These are phyloP conservation scores for Retiboletus flavoniger DNA, from an alignment of 1,284 basidiomycete species.

Conservation along the genomic window DNA sequence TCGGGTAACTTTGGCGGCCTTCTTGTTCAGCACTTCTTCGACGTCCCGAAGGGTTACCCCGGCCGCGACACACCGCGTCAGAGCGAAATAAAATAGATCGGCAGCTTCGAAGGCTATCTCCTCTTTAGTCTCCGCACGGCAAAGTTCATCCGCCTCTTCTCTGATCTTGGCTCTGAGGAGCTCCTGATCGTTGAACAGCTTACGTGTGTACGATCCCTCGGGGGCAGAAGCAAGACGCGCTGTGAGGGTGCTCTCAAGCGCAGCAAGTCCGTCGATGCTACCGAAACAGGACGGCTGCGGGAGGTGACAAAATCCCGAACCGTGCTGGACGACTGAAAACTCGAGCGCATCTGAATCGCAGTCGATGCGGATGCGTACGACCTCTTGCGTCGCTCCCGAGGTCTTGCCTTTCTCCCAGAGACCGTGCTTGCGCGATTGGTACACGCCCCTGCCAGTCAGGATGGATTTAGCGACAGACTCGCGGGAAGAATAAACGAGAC, in stretches of 20 bases:
- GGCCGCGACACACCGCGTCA: conserved; percentile 83
- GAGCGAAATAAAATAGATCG: conserved; percentile 92
- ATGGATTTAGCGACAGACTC: conserved; percentile 89
- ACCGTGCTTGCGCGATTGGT: conserved; percentile 95
- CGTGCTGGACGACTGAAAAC: conserved; percentile 90
- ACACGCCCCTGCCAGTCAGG: conserved; percentile 86
- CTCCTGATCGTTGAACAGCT: conserved; percentile 82
- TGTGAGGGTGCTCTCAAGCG: conserved; percentile 80
- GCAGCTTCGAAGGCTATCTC: conserved; percentile 97
- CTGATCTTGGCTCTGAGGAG: conserved; percentile 92
- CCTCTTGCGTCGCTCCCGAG: conserved; percentile 89
- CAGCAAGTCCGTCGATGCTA: conserved; percentile 70
- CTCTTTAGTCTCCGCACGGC: conserved; percentile 76
- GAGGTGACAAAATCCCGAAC: conserved; percentile 93
- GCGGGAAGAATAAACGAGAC: conserved; percentile 95
- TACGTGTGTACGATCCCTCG: conserved; percentile 88
- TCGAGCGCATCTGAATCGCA: conserved; percentile 94
- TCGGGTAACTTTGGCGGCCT: conserved; percentile 86
- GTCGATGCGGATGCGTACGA: conserved; percentile 82
- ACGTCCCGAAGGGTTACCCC: conserved; percentile 88
- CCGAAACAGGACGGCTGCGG: conserved; percentile 87
- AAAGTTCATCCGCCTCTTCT: conserved; percentile 98
- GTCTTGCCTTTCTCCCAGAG: conserved; percentile 98
- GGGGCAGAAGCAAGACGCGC: conserved; percentile 77
- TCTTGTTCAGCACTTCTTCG: conserved; percentile 81